These are phyloP conservation scores for Schwanniomyces occidentalis DNA, from an alignment of 805 yeast species.

Conservation along the genomic window DNA sequence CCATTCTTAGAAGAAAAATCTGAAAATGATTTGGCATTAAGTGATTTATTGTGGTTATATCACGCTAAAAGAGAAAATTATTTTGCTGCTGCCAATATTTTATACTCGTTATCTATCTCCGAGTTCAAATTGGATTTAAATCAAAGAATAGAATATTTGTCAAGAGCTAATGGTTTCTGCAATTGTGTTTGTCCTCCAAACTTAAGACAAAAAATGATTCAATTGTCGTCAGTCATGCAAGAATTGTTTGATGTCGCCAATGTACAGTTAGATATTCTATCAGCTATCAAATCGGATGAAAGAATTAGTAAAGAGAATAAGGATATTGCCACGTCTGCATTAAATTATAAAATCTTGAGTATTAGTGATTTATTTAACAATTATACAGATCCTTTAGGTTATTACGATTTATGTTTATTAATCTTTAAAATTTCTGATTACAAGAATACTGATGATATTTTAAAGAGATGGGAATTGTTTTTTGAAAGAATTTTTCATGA, in stretches of 20 bases:
- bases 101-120: slow-evolving; percentile 69
- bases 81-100: slow-evolving; percentile 79
- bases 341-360: slow-evolving; percentile 65
- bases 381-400: slow-evolving; percentile 84
- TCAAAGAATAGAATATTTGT: slow-evolving; percentile 81
- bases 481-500: slow-evolving; percentile 52
- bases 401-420: slow-evolving; percentile 75
- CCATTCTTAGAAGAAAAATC: slow-evolving; percentile 74
- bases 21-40: slow-evolving; percentile 63
- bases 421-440: slow-evolving; percentile 84
- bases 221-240: slow-evolving; percentile 65
- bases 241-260: slow-evolving; percentile 86
- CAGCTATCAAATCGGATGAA: slow-evolving; percentile 50
- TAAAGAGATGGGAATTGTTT: slow-evolving; percentile 75
- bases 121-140: slow-evolving; percentile 66
- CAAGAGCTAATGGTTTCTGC: slow-evolving; percentile 92
- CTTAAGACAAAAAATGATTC: slow-evolving; percentile 73
- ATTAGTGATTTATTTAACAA: slow-evolving; percentile 82
- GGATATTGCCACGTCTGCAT: slow-evolving; percentile 48
- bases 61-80: slow-evolving; percentile 80
- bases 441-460: slow-evolving; percentile 79
- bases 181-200: slow-evolving; percentile 79
- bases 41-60: slow-evolving; percentile 85
- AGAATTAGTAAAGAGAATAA: slow-evolving; percentile 52
- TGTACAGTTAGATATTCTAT: slow-evolving; percentile 69